Evolutionary conservation across 768 basidiomycete species (phyloP).

Genomic region (Lactarius evosmus): DNA sequence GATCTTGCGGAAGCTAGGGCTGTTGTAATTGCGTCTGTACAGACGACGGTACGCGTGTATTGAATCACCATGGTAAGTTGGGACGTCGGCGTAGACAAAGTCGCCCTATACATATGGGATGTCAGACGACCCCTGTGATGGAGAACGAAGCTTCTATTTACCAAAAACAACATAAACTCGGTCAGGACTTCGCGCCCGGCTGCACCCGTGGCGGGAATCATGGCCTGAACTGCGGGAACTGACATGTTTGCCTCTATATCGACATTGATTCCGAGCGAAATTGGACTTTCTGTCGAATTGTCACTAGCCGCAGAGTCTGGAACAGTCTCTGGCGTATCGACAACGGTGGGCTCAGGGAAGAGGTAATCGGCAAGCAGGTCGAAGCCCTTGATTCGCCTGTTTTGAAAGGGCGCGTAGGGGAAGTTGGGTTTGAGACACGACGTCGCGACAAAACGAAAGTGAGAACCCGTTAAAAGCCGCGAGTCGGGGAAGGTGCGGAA

Average conservation of each 20-base stretch:
- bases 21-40: constrained; percentile 65
- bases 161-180: constrained; percentile 63
- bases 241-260: not conserved
- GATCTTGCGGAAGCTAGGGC: constrained; percentile 60
- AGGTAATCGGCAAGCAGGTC: constrained; percentile 60
- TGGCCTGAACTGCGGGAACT: constrained; percentile 19
- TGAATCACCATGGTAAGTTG: constrained; percentile 56
- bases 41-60: constrained; percentile 58
- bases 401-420: constrained; percentile 59
- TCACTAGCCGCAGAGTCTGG: constrained; percentile 2
- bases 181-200: constrained; percentile 33
- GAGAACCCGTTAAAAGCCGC: constrained; percentile 47
- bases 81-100: constrained; percentile 74
- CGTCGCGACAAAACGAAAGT: constrained; percentile 67
- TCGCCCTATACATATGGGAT: constrained; percentile 47
- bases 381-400: constrained; percentile 57
- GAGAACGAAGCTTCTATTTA: not conserved
- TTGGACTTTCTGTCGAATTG: constrained; percentile 11
- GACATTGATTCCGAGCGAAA: not conserved
- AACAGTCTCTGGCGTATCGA: constrained; percentile 17
- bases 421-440: constrained; percentile 71
- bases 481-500: constrained; percentile 79
- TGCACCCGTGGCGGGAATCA: not conserved
- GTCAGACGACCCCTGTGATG: not conserved
- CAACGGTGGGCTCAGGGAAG: constrained; percentile 32